Conservation (phyloP, 306 rosid species). For the Ceratonia siliqua region DNA sequence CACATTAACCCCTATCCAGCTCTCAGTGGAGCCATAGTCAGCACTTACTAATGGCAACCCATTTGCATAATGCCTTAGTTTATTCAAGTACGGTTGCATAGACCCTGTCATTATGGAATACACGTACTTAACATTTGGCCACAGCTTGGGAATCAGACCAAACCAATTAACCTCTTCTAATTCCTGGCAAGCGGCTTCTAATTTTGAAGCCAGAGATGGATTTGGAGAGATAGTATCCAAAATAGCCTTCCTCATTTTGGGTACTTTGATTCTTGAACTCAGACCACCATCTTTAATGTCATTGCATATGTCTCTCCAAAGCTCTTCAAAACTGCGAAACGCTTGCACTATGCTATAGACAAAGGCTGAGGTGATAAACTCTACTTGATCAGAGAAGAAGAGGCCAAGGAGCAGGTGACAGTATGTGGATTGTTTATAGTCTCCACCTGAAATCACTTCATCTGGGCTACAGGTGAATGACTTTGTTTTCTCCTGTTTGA, state of each 20-base stretch:
- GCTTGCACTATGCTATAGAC: conserved; percentile 81
- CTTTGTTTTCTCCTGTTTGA: conserved; percentile 72
- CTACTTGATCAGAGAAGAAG: conserved; percentile 63
- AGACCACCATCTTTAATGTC: conserved; percentile 62
- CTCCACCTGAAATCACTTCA: conserved; percentile 81
- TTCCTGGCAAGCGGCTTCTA: conserved; percentile 53
- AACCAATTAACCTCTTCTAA: conserved; percentile 57
- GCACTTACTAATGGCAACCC: conserved; percentile 84
- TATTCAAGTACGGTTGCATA: conserved; percentile 81
- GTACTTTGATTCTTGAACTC: conserved; percentile 46
- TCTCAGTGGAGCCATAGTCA: conserved; percentile 95
- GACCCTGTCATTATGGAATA: conserved; percentile 95
- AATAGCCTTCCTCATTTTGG: conserved; percentile 54
- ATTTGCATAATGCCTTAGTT: conserved; percentile 70
- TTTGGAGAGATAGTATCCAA: conserved; percentile 55
- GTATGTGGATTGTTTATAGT: conserved; percentile 75
- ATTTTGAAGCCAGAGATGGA: conserved; percentile 51
- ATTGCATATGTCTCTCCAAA: conserved; percentile 62
- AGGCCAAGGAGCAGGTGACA: conserved; percentile 94
- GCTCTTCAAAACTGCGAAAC: conserved; percentile 58
- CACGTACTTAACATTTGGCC: conserved; percentile 87
- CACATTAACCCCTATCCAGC: conserved; percentile 94
- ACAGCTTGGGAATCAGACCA: conserved; percentile 70
- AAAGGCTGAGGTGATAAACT: conserved; percentile 81
- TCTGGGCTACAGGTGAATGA: conserved; percentile 83